A percentile compares a stretch with the other conserved stretches of the same genome.
Conservation (phyloP, 805 yeast species). For the Myxozyma geophila region DNA sequence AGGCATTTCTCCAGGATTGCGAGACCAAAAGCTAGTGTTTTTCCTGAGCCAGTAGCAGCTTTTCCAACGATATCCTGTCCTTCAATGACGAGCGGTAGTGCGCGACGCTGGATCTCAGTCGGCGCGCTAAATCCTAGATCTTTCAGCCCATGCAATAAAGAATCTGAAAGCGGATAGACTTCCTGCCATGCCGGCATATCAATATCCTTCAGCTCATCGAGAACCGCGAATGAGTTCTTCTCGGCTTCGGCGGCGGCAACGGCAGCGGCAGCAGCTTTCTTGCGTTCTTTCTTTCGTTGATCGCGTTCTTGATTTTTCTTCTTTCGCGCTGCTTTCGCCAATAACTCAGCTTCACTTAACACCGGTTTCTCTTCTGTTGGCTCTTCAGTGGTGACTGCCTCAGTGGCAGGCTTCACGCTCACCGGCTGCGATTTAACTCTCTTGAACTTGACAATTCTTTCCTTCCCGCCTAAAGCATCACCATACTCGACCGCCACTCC, state of each 20-base stretch:
- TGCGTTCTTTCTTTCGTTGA: constrained; percentile 10
- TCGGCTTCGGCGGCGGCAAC: constrained; percentile 15
- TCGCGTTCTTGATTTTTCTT: constrained; percentile 13
- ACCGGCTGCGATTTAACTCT: constrained; percentile 44
- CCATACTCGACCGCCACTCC: constrained; percentile 84
- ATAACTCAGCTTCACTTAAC: constrained; percentile 10
- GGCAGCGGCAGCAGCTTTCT: constrained; percentile 7
- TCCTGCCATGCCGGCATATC: constrained; percentile 46
- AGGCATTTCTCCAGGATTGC: constrained; percentile 79
- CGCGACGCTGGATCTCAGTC: constrained; percentile 77
- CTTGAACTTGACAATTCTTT: constrained; percentile 28
- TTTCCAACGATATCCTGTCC: constrained; percentile 90
- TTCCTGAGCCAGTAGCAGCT: constrained; percentile 98
- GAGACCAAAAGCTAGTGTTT: constrained; percentile 92
- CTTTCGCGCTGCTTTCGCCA: constrained; percentile 11
- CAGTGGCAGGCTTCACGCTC: constrained; percentile 41
- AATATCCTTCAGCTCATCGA: constrained; percentile 36
- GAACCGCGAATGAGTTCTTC: constrained; percentile 35
- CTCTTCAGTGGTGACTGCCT: constrained; percentile 29
- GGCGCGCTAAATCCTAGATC: constrained; percentile 67
- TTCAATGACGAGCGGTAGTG: constrained; percentile 73
- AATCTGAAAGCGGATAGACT: constrained; percentile 55
- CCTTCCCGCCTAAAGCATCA: constrained; percentile 56
- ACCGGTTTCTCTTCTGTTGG: constrained; percentile 29
- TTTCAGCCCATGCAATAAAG: constrained; percentile 62